These are phyloP conservation scores for Hyphopichia wangnamkhiaoensis DNA, from an alignment of 1,139 yeast genomes.

Conservation along the genomic window DNA sequence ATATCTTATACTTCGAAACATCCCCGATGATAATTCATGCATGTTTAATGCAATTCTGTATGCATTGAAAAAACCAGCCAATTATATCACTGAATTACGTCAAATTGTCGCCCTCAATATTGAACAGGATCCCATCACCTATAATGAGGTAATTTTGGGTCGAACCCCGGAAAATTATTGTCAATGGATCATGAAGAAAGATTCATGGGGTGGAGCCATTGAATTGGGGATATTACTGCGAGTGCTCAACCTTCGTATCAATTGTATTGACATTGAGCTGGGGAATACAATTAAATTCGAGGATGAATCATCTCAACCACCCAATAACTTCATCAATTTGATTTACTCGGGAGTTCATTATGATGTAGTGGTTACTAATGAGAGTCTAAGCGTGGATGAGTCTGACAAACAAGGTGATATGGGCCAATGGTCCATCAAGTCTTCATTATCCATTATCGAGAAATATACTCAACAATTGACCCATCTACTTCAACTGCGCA, in stretches of 20 bases:
- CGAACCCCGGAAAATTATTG: slow-evolving; percentile 51
- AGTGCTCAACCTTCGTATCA: slow-evolving; percentile 53
- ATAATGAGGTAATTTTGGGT: slow-evolving; percentile 63
- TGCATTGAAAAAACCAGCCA: slow-evolving; percentile 35
- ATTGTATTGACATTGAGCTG: slow-evolving; percentile 69
- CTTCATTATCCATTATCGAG: slow-evolving; percentile 28
- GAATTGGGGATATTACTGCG: slow-evolving; percentile 68
- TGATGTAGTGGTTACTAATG: slow-evolving; percentile 56
- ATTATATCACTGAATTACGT: slow-evolving; percentile 41
- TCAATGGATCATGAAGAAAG: slow-evolving; percentile 60
- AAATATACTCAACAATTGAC: slow-evolving; percentile 45
- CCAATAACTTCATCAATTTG: slow-evolving; percentile 48
- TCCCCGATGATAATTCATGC: slow-evolving; percentile 82
- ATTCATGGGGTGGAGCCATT: slow-evolving; percentile 87
- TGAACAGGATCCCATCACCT: slow-evolving; percentile 40
- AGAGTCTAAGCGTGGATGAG: slow-evolving; percentile 22
- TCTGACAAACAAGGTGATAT: slow-evolving; percentile 29
- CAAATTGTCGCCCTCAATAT: slow-evolving; percentile 49
- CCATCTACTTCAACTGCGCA: slow-evolving; percentile 45
- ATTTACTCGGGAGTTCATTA: slow-evolving; percentile 78
- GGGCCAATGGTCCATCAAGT: slow-evolving; percentile 36
- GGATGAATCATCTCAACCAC: slow-evolving; percentile 32
- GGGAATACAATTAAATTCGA: slow-evolving; percentile 58
- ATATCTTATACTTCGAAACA: slow-evolving; percentile 53
- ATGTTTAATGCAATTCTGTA: slow-evolving; percentile 69